A percentile compares a stretch with the other conserved stretches of the same genome.
Conservation (phyloP, 2,329 filamentous ascomycete genomes). For the Botrytis tulipae region DNA sequence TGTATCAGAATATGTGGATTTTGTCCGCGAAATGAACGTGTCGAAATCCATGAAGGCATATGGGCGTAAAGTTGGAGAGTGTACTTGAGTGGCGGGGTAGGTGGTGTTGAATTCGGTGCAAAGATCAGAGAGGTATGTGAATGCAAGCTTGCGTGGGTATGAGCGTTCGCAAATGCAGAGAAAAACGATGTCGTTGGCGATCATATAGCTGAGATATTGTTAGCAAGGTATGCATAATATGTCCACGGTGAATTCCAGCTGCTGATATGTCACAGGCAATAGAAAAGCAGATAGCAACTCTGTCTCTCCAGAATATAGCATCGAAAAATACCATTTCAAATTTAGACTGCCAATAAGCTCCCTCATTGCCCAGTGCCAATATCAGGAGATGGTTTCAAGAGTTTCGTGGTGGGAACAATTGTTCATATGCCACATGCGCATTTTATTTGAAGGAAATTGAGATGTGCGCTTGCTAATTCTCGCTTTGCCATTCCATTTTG, state of each 20-base stretch:
- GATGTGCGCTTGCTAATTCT: neutral
- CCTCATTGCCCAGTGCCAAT: neutral
- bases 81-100: slow-evolving; percentile 72
- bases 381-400: neutral
- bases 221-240: slow-evolving; percentile 1
- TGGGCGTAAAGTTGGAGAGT: slow-evolving; percentile 72
- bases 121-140: slow-evolving; percentile 95
- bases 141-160: slow-evolving; percentile 96
- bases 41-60: slow-evolving; percentile 99
- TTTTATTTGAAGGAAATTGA: neutral
- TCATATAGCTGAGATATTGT: slow-evolving; percentile 65
- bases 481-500: neutral
- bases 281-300: neutral
- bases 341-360: neutral
- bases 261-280: neutral
- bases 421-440: neutral
- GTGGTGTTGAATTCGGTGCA: slow-evolving; percentile 85
- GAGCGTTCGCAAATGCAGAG: slow-evolving; percentile 89
- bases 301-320: neutral
- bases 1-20: slow-evolving; percentile 89
- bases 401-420: neutral
- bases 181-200: slow-evolving; percentile 81
- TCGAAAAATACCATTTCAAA: neutral
- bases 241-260: neutral
- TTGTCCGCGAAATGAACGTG: slow-evolving; percentile 90